These are phyloP conservation scores for Vachellia pachyceras DNA, from an alignment of 306 rosid genomes.

Conservation along the genomic window DNA sequence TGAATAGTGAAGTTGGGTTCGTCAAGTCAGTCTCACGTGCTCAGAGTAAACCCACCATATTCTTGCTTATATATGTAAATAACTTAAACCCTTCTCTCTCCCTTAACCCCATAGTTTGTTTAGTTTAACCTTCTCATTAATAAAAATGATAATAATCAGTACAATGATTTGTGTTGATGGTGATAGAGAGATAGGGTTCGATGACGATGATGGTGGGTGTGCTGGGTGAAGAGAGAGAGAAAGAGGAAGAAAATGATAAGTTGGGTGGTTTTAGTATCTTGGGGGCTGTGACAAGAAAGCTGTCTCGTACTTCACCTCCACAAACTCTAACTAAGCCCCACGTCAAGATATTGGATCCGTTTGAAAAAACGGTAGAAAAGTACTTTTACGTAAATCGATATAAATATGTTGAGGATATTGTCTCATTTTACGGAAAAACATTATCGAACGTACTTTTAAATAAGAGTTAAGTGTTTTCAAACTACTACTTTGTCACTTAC, in stretches of 20 bases:
- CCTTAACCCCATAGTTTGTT: background rate
- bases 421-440: too few species aligned
- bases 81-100: background rate
- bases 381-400: too few species aligned
- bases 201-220: background rate
- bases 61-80: too few species aligned
- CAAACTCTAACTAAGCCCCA: conserved; percentile 2
- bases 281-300: conserved; percentile 55
- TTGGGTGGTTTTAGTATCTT: background rate
- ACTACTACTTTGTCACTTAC: conserved; percentile 44
- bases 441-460: too few species aligned
- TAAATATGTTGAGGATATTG: too few species aligned
- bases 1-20: background rate
- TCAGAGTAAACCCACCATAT: conserved; percentile 1
- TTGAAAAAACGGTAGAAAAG: too few species aligned
- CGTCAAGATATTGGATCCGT: too few species aligned
- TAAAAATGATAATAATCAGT: background rate
- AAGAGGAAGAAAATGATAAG: background rate
- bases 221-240: background rate
- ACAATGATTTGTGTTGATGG: conserved; percentile 18
- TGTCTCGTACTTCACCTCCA: conserved; percentile 45
- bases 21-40: conserved; percentile 64
- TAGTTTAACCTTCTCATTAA: background rate
- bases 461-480: too few species aligned
- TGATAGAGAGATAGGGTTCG: background rate